Evolutionary conservation across 768 basidiomycete genomes (phyloP).

Genomic region (Rhodotorula taiwanensis): DNA sequence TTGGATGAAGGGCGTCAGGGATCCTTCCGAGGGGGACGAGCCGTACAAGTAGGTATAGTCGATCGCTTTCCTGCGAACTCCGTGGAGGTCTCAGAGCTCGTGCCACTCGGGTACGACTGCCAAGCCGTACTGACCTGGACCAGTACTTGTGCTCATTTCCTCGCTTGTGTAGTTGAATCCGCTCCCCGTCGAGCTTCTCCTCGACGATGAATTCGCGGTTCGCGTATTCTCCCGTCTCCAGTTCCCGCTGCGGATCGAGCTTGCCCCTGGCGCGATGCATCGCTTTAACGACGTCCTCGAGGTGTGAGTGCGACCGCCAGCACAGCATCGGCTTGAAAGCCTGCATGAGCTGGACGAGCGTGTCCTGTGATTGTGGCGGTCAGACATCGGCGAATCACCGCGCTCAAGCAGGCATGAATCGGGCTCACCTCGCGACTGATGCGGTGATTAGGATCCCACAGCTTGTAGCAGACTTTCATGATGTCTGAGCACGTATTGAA

Average conservation of each 20-base stretch:
- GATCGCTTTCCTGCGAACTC: constrained; percentile 65
- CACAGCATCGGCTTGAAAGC: constrained; percentile 94
- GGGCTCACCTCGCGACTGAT: constrained; percentile 43
- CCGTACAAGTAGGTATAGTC: constrained; percentile 90
- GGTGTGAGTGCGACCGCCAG: constrained; percentile 70
- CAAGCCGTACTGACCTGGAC: constrained; percentile 57
- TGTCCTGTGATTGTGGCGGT: constrained; percentile 55
- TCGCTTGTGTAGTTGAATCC: constrained; percentile 89
- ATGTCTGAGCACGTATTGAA: constrained; percentile 96
- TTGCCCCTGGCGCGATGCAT: constrained; percentile 52
- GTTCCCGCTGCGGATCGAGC: constrained; percentile 1
- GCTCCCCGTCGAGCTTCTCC: constrained; percentile 94
- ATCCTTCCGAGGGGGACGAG: constrained; percentile 56
- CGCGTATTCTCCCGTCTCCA: constrained; percentile 2
- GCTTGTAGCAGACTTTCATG: constrained; percentile 82
- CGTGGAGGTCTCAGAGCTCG: neutral
- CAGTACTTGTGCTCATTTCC: constrained; percentile 88
- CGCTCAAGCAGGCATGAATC: too few species aligned
- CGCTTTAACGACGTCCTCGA: constrained; percentile 74
- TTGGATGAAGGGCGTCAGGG: constrained; percentile 79
- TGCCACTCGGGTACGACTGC: too few species aligned
- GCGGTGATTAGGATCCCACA: constrained; percentile 67
- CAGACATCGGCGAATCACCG: too few species aligned
- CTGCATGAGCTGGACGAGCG: constrained; percentile 70
- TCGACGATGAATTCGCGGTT: constrained; percentile 77